Base-by-base conservation (phyloP, 169 alveolate species). In the Eimeria praecox region DNA sequence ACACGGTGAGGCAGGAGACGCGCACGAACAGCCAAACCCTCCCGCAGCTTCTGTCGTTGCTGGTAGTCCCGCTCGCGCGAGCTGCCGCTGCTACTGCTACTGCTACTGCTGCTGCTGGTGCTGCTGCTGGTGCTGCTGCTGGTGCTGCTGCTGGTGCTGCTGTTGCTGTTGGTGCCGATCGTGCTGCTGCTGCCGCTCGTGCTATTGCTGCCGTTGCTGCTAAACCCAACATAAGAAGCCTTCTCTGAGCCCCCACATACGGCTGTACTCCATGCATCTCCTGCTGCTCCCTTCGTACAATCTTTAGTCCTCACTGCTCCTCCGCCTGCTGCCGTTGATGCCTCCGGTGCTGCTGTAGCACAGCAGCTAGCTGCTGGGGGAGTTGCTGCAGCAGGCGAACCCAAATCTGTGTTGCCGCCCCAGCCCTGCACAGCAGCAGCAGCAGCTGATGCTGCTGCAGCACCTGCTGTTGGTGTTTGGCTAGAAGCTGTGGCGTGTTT, bases 11-110 rank as follows among this genome's bases (percentile, higher is more conserved):
- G 95, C 16, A 89, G 73, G 52, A 22, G 46, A 0, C 95, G 85
- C 27, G 95, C 95, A 18, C 87, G 85, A 30, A 64, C 33, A 5
- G 95, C 95, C 87, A 89, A 27, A 35, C 42, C 95, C 52, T 89
- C 95, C 6, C 95, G 85, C 33, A 83, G 73, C 66, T 89, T 56
- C 88, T 89, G 77, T 1, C 95, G 85, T 52, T 71, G 82, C 64
- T 89, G 85, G 10, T 89, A 83, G 59, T 89, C 87, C 54, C 78
- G 71, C 27, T 89, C 87, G 27, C 95, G 95, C 9, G 95, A 71
- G 18, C 38, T 30, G 18, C n/a, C 20, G 40, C 90, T 44, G 40
- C 69, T 44, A 22, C 69, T 40, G 40, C 90, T 44, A 40, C 90
- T 44, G 69, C 71, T 52, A 8, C 33, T 46, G 69, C 66, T 75